Evolutionary conservation across 2,329 filamentous ascomycete species (phyloP), one percentile per base, ranked within the genome.

Genomic region (Cercospora canescens): DNA sequence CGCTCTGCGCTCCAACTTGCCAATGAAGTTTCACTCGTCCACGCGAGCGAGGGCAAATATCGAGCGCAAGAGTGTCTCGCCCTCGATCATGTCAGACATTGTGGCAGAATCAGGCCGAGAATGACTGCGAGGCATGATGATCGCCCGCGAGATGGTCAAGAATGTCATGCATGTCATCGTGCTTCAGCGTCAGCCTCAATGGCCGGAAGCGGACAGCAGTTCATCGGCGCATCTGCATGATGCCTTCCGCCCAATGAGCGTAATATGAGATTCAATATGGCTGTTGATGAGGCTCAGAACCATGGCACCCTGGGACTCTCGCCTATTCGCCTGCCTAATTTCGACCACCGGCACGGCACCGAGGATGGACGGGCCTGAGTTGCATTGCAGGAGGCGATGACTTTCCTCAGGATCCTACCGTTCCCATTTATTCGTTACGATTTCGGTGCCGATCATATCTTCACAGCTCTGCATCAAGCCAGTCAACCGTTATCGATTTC

Each of bases 151-250:
- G 24, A 18, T 41, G 32, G 41, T 62, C 52, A 62, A 66, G 54
- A 60, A 48, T 63, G 48, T 57, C 45, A 32, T 60, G 62, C 59
- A 60, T 63, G 56, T 62, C 52, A 60, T 67, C 59, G 50, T 45
- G 62, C 60, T 55, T 62, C 60, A 64, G 56, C 50, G 62, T 66
- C 63, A 63, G 30, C 65, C 52, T 34, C 28, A n/a, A 24, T 55
- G 28, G 11, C 48, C 66, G 67, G 67, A 61, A 65, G 61, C 61
- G 56, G 35, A 63, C 69, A 69, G 67, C 63, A 69, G 67, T 71
- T 71, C 63, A 59, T 35, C 65, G 60, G 62, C 61, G 48, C 50
- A 60, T 45, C 57, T 64, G 64, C 67, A 63, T 18, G 37, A 39
- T 65, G 26, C 65, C 61, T 48, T 58, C 60, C 64, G 60, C 41